Conservation (phyloP, 108 stramenopile genomes). For the Skeletonema tropicum region DNA sequence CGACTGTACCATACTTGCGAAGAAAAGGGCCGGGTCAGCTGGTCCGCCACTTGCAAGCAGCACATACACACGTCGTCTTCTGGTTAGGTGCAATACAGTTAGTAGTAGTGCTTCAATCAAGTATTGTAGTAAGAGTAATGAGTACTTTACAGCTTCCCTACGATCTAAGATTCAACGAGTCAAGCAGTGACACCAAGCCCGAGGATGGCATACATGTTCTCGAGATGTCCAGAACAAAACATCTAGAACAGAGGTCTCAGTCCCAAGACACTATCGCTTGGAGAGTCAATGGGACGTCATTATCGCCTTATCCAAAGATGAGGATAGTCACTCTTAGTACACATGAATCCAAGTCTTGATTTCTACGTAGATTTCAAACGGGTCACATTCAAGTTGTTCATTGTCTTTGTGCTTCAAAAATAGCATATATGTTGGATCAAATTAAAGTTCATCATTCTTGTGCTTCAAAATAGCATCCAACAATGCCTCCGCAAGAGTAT, state of each 20-base stretch:
- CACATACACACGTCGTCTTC: too few species aligned
- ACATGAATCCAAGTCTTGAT: not conserved
- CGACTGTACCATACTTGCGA: too few species aligned
- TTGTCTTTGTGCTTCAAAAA: not conserved
- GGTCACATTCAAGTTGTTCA: not conserved
- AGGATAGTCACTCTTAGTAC: not conserved
- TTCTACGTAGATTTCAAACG: not conserved
- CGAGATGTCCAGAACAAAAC: not conserved
- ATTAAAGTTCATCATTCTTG: slow-evolving; percentile 38
- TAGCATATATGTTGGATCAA: not conserved
- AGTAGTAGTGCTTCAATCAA: too few species aligned
- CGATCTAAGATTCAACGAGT: not conserved
- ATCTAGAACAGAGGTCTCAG: not conserved
- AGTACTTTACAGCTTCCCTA: too few species aligned
- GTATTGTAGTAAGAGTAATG: too few species aligned
- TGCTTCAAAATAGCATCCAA: slow-evolving; percentile 41
- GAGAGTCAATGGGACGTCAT: slow-evolving; percentile 36
- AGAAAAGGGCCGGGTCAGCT: too few species aligned
- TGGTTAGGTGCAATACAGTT: too few species aligned
- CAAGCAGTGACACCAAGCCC: not conserved
- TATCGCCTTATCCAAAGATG: slow-evolving; percentile 22
- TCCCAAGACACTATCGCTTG: slow-evolving; percentile 7
- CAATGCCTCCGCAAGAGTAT: slow-evolving; percentile 41
- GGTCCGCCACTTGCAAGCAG: too few species aligned
- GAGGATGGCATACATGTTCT: not conserved